Evolutionary conservation across 257 asterid genomes (phyloP).

Genomic region (Solanum corneliomulleri): DNA sequence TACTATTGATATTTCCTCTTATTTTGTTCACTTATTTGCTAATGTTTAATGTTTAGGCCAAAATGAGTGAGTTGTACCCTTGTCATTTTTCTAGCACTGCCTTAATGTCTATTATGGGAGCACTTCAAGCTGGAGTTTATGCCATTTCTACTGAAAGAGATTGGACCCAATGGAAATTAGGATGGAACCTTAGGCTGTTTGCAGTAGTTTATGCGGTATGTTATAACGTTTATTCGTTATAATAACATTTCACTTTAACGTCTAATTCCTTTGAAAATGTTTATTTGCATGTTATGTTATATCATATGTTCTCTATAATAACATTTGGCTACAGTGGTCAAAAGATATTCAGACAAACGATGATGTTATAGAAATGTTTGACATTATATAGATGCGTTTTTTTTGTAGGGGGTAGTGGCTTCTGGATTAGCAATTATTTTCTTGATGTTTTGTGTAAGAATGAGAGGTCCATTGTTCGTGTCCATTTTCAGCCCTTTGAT

Average conservation of each 20-base stretch:
- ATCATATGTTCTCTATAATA: neutral
- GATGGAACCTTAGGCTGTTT: slow-evolving; percentile 51
- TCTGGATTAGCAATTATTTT: slow-evolving; percentile 6
- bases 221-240: neutral
- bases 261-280: neutral
- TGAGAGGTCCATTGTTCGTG: slow-evolving; percentile 33
- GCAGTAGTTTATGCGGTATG: slow-evolving; percentile 29
- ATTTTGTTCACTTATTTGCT: neutral
- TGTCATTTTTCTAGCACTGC: slow-evolving; percentile 54
- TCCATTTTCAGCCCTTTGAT: slow-evolving; percentile 21
- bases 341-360: neutral
- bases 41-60: slow-evolving; percentile 20
- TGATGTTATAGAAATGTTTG: neutral
- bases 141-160: slow-evolving; percentile 39
- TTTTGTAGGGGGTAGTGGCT: slow-evolving; percentile 11
- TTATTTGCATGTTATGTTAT: neutral
- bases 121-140: slow-evolving; percentile 19
- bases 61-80: slow-evolving; percentile 35
- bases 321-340: neutral
- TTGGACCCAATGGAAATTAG: slow-evolving; percentile 47
- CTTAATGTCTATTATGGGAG: slow-evolving; percentile 34
- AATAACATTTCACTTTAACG: neutral
- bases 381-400: neutral
- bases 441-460: neutral
- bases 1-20: neutral